Evolutionary conservation across 352 stramenopile genomes (phyloP).

Genomic region (Blastocystis sp.): DNA sequence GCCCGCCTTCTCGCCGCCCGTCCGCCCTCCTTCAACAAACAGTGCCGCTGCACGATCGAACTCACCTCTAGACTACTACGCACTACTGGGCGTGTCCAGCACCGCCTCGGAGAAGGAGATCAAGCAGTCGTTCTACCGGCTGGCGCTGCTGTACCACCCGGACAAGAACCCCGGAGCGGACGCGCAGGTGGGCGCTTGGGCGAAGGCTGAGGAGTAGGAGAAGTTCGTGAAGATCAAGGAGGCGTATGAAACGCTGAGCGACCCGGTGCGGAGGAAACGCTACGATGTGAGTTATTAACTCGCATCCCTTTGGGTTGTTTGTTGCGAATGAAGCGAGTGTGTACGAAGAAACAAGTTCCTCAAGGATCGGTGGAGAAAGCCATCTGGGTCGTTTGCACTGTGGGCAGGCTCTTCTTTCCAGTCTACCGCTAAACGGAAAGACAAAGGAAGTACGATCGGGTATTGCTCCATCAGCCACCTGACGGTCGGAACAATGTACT

Average conservation of each 20-base stretch:
- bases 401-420: too few species aligned
- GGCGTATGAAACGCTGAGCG: conserved; percentile 42
- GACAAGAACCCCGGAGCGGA: conserved; percentile 38
- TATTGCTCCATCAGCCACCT: background rate
- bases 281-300: conserved; percentile 54
- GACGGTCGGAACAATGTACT: conserved; percentile 36
- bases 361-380: too few species aligned
- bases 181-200: background rate
- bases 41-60: background rate
- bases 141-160: conserved; percentile 30
- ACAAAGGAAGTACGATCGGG: background rate
- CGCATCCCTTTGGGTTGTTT: background rate
- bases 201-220: conserved; percentile 7
- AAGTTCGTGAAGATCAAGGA: conserved; percentile 48
- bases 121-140: conserved; percentile 20
- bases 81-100: conserved; percentile 9
- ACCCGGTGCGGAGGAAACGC: background rate
- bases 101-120: conserved; percentile 52
- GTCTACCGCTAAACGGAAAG: too few species aligned
- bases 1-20: background rate
- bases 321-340: background rate
- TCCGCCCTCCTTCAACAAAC: too few species aligned
- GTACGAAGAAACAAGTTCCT: too few species aligned
- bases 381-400: too few species aligned
- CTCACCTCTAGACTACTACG: conserved; percentile 19